Base-by-base conservation (phyloP, 2,329 filamentous ascomycete species). In the Diplodia seriata region DNA sequence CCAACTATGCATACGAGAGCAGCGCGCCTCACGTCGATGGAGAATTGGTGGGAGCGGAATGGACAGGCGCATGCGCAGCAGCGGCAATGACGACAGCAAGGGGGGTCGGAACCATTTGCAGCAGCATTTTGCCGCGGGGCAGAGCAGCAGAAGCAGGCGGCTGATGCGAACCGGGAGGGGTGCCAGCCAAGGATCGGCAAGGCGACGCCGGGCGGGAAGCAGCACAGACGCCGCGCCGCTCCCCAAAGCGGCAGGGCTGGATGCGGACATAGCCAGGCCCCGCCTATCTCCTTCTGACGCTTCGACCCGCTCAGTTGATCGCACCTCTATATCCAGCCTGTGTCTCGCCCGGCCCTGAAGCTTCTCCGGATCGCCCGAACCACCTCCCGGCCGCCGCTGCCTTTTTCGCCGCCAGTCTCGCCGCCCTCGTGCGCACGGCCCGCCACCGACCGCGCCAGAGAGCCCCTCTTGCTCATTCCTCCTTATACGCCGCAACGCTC, bases 231-330 rank as follows among this genome's bases (percentile, higher is more conserved):
- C 59, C 26, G 3, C 15, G 15, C 5, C 29, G 18, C 18, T 51
- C 29, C 59, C 59, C 29, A 51, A 63, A 50, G 43, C 59, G 47
- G 57, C 57, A 62, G 57, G 59, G 59, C 57, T n/a, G 57, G 11
- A 18, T 11, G 59, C 59, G 59, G 59, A 51, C 59, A 51, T 51
- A 63, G 9, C 31, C 59, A 63, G 9, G 47, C 59, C 43, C 59
- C 59, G 59, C 59, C 43, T 63, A 63, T 63, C 59, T 63, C 59
- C 59, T 51, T 23, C 59, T 63, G 59, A 63, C 59, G 59, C 47
- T n/a, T 51, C 29, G 43, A 63, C 23, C 31, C 29, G 29, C 59
- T 23, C 23, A 14, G 59, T 14, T 49, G 20, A 31, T 38, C 59
- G 33, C 43, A n/a, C 59, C 47, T 63, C 59, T 51, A 38, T 38